phyloP scores from a whole-genome alignment of 495 filamentous ascomycete genomes.

The Xylaria longipes region DNA sequence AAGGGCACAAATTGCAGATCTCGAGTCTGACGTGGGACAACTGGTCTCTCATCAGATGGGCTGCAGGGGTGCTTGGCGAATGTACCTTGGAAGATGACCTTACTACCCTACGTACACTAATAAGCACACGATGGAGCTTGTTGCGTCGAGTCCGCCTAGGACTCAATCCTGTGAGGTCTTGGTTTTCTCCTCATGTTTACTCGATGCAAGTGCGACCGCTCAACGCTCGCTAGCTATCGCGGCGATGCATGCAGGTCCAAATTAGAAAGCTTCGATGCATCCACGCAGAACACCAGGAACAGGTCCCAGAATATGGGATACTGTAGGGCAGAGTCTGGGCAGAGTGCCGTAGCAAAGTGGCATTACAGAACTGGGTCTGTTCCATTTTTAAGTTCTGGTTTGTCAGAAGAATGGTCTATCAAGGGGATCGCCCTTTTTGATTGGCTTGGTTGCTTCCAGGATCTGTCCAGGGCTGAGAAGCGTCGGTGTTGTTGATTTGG shows the following conservation, averaged over 20 bases:
- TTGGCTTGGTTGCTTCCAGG: constrained; percentile 13
- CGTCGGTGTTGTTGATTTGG: constrained; percentile 18
- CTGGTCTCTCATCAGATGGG: constrained; percentile 20
- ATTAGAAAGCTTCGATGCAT: constrained; percentile 15
- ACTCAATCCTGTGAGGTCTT: background rate
- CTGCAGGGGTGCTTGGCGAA: constrained; percentile 17
- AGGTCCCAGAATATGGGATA: background rate
- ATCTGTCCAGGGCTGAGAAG: constrained; percentile 21
- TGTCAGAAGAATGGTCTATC: constrained; percentile 2
- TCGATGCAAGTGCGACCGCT: background rate
- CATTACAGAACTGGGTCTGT: constrained; percentile 12
- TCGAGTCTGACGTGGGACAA: constrained; percentile 22
- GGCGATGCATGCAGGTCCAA: constrained; percentile 17
- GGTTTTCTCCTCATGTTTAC: background rate
- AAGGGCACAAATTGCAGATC: constrained; percentile 24
- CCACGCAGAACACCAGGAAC: constrained; percentile 3
- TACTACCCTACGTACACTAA: constrained; percentile 1
- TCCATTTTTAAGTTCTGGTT: constrained; percentile 7
- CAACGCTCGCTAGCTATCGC: background rate
- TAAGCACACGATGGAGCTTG: constrained; percentile 9
- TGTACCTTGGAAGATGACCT: background rate
- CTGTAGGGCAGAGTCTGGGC: constrained; percentile 20
- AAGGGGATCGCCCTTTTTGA: background rate
- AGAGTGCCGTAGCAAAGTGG: background rate
- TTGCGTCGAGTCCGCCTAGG: background rate